phyloP scores from a whole-genome alignment of 83 land plant genomes.

The Picea engelmannii region DNA sequence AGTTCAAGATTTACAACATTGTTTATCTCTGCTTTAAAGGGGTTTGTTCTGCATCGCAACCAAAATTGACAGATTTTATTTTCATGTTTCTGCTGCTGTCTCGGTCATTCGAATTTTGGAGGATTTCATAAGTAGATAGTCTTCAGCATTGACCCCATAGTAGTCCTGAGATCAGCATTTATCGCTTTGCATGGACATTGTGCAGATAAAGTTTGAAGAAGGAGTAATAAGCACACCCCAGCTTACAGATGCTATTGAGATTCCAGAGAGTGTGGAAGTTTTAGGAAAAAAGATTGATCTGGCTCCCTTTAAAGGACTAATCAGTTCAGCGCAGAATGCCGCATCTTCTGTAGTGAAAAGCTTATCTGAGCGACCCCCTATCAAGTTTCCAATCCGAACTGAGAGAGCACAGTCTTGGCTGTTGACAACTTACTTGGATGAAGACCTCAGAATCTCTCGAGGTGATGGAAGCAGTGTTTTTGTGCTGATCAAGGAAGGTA shows the following conservation, averaged over 20 bases:
- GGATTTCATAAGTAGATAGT: neutral
- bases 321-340: conserved; percentile 74
- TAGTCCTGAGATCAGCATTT: neutral
- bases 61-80: neutral
- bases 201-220: conserved; percentile 90
- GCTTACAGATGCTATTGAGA: conserved; percentile 73
- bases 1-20: neutral
- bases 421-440: conserved; percentile 87
- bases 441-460: conserved; percentile 83
- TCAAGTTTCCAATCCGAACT: conserved; percentile 75
- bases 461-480: conserved; percentile 91
- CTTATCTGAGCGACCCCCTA: conserved; percentile 86
- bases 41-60: neutral
- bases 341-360: conserved; percentile 82
- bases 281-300: conserved; percentile 86
- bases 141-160: neutral
- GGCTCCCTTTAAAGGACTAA: conserved; percentile 59
- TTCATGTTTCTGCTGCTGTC: neutral
- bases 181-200: neutral
- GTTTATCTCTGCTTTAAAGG: neutral
- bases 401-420: conserved; percentile 86
- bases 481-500: conserved; percentile 87
- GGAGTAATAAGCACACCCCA: conserved; percentile 93
- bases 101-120: neutral
- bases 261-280: conserved; percentile 78